A percentile compares a stretch with the other conserved stretches of the same genome.
Evolutionary conservation across 1,284 basidiomycete species (phyloP).

Genomic region (Irpex sp.): DNA sequence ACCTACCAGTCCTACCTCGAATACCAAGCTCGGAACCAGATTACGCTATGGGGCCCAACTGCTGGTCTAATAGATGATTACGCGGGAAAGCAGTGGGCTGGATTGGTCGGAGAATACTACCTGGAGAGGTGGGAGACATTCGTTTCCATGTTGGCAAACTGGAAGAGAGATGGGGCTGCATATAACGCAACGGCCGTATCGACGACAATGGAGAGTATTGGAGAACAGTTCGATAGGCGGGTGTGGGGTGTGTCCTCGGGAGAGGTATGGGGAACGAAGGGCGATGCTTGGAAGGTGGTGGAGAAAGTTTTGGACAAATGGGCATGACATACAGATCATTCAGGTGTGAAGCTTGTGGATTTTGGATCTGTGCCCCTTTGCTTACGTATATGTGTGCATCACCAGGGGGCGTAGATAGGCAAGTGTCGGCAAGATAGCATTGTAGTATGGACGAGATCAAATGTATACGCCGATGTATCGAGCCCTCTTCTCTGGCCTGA

Average conservation of each 20-base stretch:
- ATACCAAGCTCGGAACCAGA: constrained; percentile 41
- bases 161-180: constrained; percentile 24
- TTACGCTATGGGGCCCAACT: constrained; percentile 43
- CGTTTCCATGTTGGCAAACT: constrained; percentile 28
- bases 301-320: constrained; percentile 18
- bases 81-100: constrained; percentile 43
- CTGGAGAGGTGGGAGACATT: constrained; percentile 34
- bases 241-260: constrained; percentile 22
- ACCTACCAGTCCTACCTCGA: constrained; percentile 35
- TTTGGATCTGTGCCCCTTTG: too few relatives aligned
- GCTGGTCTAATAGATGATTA: constrained; percentile 39
- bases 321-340: constrained; percentile 13
- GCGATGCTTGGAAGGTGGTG: constrained; percentile 26
- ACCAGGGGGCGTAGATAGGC: too few relatives aligned
- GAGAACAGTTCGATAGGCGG: constrained; percentile 28
- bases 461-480: too few relatives aligned
- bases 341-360: too few relatives aligned
- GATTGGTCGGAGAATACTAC: constrained; percentile 39
- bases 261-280: constrained; percentile 23
- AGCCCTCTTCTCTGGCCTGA: too few relatives aligned
- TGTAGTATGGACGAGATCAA: too few relatives aligned
- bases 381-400: too few relatives aligned
- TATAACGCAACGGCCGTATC: constrained; percentile 28
- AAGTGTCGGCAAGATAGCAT: too few relatives aligned
- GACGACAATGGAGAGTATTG: constrained; percentile 29